These are phyloP conservation scores for Atkinsonella texensis DNA, from an alignment of 2,329 filamentous ascomycete species.

Conservation along the genomic window DNA sequence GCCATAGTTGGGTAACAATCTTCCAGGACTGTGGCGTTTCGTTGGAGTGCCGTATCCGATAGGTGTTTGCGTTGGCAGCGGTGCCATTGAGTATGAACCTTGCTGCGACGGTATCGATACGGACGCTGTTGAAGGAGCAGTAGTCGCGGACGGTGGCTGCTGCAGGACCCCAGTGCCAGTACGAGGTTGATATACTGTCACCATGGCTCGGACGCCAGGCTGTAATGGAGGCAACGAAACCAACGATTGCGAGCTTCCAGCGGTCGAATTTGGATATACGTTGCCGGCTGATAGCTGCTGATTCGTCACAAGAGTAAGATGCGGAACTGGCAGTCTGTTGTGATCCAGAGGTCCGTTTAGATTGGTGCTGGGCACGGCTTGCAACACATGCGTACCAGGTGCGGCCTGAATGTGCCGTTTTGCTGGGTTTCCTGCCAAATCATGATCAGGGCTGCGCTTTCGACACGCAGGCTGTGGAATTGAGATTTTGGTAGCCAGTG, in stretches of 20 bases:
- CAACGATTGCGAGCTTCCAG: slow-evolving; percentile 14
- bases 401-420: slow-evolving; percentile 32
- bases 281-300: slow-evolving; percentile 24
- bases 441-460: slow-evolving; percentile 41
- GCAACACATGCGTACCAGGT: slow-evolving; percentile 8
- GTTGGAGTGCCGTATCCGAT: slow-evolving; percentile 37
- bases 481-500: slow-evolving; percentile 35
- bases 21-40: slow-evolving; percentile 41
- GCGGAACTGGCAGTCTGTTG: slow-evolving; percentile 54
- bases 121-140: slow-evolving; percentile 14
- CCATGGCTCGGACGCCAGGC: slow-evolving; percentile 57
- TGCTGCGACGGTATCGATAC: slow-evolving; percentile 7
- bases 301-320: slow-evolving; percentile 52
- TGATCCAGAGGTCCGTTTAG: slow-evolving; percentile 13
- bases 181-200: slow-evolving; percentile 56
- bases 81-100: slow-evolving; percentile 13
- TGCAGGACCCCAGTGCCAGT: slow-evolving; percentile 25
- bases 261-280: slow-evolving; percentile 30
- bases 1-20: slow-evolving; percentile 26
- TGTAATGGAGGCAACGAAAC: slow-evolving; percentile 53
- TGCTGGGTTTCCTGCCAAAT: slow-evolving; percentile 39
- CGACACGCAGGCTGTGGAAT: slow-evolving; percentile 27
- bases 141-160: slow-evolving; percentile 22
- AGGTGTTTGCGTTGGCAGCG: slow-evolving; percentile 15
- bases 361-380: slow-evolving; percentile 10